These are phyloP conservation scores for Diaporthe citrichinensis DNA, from an alignment of 2,329 filamentous ascomycete species.

Conservation along the genomic window DNA sequence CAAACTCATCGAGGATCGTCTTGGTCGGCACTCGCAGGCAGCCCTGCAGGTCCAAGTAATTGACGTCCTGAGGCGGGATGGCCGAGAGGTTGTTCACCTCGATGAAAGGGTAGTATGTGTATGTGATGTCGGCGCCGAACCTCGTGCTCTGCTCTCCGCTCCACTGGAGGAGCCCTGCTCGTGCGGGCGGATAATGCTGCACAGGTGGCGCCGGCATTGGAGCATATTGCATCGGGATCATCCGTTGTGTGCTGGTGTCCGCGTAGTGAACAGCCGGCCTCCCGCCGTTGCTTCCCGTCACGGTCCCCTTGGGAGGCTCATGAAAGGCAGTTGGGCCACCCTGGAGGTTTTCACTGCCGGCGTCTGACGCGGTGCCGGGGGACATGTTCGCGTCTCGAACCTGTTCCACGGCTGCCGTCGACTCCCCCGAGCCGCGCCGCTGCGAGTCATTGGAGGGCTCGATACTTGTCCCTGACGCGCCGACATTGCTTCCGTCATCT, in stretches of 20 bases:
- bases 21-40: conserved; percentile 61
- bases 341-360: conserved; percentile 22
- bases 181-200: background rate
- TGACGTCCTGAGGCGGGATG: conserved; percentile 61
- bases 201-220: conserved; percentile 8
- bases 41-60: conserved; percentile 61
- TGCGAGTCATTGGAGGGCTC: conserved; percentile 24
- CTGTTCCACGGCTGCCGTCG: conserved; percentile 46
- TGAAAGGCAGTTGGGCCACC: background rate
- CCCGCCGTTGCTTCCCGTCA: background rate
- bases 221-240: background rate
- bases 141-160: conserved; percentile 48
- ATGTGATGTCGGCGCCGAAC: conserved; percentile 54
- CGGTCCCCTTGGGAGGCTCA: background rate
- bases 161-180: conserved; percentile 43
- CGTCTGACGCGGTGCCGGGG: conserved; percentile 10
- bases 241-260: background rate
- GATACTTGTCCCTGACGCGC: background rate
- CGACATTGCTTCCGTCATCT: conserved; percentile 11
- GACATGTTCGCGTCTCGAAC: conserved; percentile 38
- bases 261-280: background rate
- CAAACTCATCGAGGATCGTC: conserved; percentile 60
- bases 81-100: conserved; percentile 54
- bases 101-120: conserved; percentile 60
- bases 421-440: background rate